phyloP scores from a whole-genome alignment of 2,329 filamentous ascomycete genomes.

The Aaosphaeria pasadenensis region DNA sequence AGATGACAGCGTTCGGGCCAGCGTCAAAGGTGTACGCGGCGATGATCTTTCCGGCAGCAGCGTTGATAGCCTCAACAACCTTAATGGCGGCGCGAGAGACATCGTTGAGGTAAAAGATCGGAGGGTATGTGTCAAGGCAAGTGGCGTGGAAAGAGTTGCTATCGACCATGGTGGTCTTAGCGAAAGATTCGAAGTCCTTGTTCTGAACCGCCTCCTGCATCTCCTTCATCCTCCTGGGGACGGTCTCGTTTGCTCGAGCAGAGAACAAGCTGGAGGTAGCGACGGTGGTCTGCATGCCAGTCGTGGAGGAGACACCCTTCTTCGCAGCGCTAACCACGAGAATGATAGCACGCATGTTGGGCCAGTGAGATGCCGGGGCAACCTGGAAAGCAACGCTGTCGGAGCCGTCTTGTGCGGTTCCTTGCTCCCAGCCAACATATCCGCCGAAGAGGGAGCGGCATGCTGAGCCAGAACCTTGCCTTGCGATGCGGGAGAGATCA shows the following conservation, averaged over 20 bases:
- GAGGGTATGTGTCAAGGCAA: conserved; percentile 91
- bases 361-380: conserved; percentile 87
- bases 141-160: conserved; percentile 96
- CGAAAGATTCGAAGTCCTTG: conserved; percentile 83
- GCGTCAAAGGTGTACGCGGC: conserved; percentile 98
- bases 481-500: conserved; percentile 82
- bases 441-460: conserved; percentile 92
- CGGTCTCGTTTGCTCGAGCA: conserved; percentile 69
- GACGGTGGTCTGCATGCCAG: conserved; percentile 97
- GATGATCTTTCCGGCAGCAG: conserved; percentile 70
- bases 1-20: conserved; percentile 93
- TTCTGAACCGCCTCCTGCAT: conserved; percentile 80
- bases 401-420: conserved; percentile 69
- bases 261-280: conserved; percentile 85
- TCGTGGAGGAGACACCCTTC: conserved; percentile 90
- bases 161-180: conserved; percentile 90
- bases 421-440: conserved; percentile 92
- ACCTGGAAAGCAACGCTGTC: conserved; percentile 89
- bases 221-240: conserved; percentile 75
- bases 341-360: conserved; percentile 87
- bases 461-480: conserved; percentile 92
- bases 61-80: conserved; percentile 86
- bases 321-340: conserved; percentile 90
- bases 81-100: conserved; percentile 82
- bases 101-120: conserved; percentile 99